Evolutionary conservation across 768 basidiomycete species (phyloP).

Genomic region (Lepiota brunneoincarnata): DNA sequence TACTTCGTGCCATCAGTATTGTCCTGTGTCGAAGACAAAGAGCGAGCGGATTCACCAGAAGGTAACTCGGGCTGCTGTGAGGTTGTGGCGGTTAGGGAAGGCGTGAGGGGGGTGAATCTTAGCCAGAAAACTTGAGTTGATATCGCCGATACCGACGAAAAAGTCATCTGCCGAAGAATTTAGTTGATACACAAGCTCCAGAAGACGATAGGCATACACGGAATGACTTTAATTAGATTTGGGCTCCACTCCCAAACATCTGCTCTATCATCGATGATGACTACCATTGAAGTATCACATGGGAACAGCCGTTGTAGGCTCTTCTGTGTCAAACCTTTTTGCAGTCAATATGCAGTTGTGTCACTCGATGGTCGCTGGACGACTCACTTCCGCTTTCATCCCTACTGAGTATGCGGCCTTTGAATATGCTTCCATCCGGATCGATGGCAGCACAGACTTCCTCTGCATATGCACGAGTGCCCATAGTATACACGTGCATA

Average conservation of each 20-base stretch:
- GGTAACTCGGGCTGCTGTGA: constrained; percentile 14
- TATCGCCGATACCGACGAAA: constrained; percentile 97
- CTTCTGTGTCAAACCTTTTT: constrained; percentile 83
- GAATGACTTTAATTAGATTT: constrained; percentile 94
- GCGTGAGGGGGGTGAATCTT: constrained; percentile 60
- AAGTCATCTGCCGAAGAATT: constrained; percentile 74
- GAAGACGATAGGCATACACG: constrained; percentile 55
- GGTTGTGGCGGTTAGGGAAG: constrained; percentile 28
- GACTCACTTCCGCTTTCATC: constrained; percentile 95
- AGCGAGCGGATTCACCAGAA: constrained; percentile 8
- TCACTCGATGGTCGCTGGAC: neutral
- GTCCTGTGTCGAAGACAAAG: neutral
- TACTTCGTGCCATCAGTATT: constrained; percentile 9
- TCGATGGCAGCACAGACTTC: constrained; percentile 94
- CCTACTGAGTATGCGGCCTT: constrained; percentile 83
- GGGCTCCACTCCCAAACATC: constrained; percentile 99
- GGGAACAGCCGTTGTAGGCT: constrained; percentile 91
- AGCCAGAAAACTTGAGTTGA: constrained; percentile 92
- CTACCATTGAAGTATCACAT: constrained; percentile 97
- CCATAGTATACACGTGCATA: constrained; percentile 99
- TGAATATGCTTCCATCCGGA: constrained; percentile 81
- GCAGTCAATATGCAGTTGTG: constrained; percentile 17
- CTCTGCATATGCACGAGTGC: constrained; percentile 94
- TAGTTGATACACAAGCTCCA: constrained; percentile 11
- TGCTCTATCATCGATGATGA: constrained; percentile 96